Conservation (phyloP, 371 early-diverging fungal species). For the Cokeromyces recurvatus region DNA sequence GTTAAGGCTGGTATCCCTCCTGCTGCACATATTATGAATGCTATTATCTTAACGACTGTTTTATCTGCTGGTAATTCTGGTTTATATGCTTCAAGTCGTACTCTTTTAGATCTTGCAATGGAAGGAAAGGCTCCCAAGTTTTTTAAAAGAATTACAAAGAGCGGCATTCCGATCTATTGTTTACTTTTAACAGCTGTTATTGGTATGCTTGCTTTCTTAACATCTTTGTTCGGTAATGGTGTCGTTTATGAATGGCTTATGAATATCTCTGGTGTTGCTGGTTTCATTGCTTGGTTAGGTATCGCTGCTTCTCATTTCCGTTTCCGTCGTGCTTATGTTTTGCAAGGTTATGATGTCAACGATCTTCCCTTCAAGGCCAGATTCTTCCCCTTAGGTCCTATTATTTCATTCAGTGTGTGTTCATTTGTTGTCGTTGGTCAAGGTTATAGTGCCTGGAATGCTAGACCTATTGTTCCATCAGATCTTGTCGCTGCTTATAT, state of each 20-base stretch:
- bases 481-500: constrained; percentile 34
- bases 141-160: constrained; percentile 40
- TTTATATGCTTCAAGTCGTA: constrained; percentile 67
- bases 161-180: constrained; percentile 52
- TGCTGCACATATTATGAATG: constrained; percentile 40
- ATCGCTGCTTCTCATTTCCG: constrained; percentile 76
- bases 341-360: constrained; percentile 61
- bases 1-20: constrained; percentile 47
- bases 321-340: constrained; percentile 74
- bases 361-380: constrained; percentile 74
- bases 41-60: constrained; percentile 51
- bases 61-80: constrained; percentile 67
- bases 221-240: constrained; percentile 45
- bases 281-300: constrained; percentile 76
- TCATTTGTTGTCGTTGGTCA: constrained; percentile 60
- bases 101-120: constrained; percentile 56
- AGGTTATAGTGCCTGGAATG: constrained; percentile 49
- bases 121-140: constrained; percentile 56
- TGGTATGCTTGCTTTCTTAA: constrained; percentile 53
- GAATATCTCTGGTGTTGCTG: constrained; percentile 67
- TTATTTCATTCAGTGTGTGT: constrained; percentile 55
- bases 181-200: constrained; percentile 44
- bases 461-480: constrained; percentile 13
- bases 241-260: constrained; percentile 51
- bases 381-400: constrained; percentile 66